Evolutionary conservation across 1,284 basidiomycete genomes (phyloP).

Genomic region (Pseudozyma hubeiensis): DNA sequence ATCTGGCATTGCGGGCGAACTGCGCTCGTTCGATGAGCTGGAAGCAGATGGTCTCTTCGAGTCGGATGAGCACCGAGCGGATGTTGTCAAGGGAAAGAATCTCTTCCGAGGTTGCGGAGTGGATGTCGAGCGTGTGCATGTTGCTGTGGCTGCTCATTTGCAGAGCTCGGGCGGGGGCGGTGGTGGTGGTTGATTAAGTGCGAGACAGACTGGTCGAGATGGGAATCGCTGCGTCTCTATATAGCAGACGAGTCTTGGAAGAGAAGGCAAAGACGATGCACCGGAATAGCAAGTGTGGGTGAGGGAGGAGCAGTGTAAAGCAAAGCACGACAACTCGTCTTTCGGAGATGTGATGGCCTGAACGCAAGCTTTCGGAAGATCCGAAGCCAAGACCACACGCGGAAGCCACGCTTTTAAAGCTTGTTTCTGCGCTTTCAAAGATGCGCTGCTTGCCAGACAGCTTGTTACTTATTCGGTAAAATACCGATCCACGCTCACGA

Average conservation of each 20-base stretch:
- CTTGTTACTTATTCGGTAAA: background rate
- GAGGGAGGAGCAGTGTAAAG: too few species aligned
- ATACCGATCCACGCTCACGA: background rate
- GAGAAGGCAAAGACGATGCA: too few species aligned
- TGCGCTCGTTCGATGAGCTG: conserved; percentile 89
- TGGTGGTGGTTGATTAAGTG: too few species aligned
- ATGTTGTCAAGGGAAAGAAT: conserved; percentile 86
- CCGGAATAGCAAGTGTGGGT: background rate
- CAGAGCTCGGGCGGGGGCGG: too few species aligned
- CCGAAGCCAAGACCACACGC: background rate
- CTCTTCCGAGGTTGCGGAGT: conserved; percentile 47
- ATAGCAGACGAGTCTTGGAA: too few species aligned
- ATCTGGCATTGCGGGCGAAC: conserved; percentile 91
- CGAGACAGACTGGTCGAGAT: too few species aligned
- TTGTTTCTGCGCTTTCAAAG: background rate
- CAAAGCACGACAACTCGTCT: too few species aligned
- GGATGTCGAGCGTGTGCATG: conserved; percentile 60
- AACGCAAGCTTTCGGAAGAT: conserved; percentile 4
- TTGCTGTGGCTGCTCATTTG: conserved; percentile 48
- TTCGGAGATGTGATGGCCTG: background rate
- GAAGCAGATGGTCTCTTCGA: conserved; percentile 99
- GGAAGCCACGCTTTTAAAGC: background rate
- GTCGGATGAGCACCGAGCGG: conserved; percentile 83
- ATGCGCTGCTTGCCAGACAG: too few species aligned
- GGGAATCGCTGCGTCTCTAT: too few species aligned